Base-by-base conservation (phyloP, 1,284 basidiomycete species). In the Stereum hirsutum region DNA sequence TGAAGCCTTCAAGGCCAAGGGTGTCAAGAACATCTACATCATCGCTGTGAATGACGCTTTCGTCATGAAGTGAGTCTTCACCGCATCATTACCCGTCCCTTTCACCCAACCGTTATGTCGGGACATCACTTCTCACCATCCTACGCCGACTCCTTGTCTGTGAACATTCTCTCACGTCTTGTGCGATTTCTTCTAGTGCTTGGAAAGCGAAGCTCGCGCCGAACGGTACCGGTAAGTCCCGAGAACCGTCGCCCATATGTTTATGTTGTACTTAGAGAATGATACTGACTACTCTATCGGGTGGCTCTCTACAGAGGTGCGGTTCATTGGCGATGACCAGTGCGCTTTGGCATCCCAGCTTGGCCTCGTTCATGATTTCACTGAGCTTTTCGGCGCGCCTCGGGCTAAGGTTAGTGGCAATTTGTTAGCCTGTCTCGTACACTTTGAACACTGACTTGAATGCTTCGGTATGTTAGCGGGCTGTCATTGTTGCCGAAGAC, bases 41-140 rank as follows among this genome's bases (percentile, higher is more conserved):
- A 66, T 88, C 37, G 65, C 74, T 14, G 80, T 87, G 38, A 88
- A 88, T 59, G 84, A 88, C 57, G 70, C 70, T 11, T 87, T 84
- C 50, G 75, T 76, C 21, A 71, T 70, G 50, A 74, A 78, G 76
- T 80, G 47, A 24, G 65, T 59, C 23, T 36, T 5, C 15, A 21
- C 5, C 32, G 35, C 8, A 39, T 33, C 25, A 8, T 25, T 38
- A 38, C 17, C n/a, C 14, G 5, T 32, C n/a, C n/a, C n/a, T n/a
- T n/a, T n/a, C n/a, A n/a, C n/a, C n/a, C n/a, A n/a, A n/a, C n/a
- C n/a, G n/a, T n/a, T n/a, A n/a, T n/a, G n/a, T n/a, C n/a, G n/a
- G n/a, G n/a, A n/a, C n/a, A n/a, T n/a, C n/a, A n/a, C n/a, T n/a
- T n/a, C n/a, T n/a, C n/a, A n/a, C n/a, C n/a, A n/a, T n/a, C n/a